These are phyloP conservation scores for Closterium sp. DNA, from an alignment of 139 green algal species.

Conservation along the genomic window DNA sequence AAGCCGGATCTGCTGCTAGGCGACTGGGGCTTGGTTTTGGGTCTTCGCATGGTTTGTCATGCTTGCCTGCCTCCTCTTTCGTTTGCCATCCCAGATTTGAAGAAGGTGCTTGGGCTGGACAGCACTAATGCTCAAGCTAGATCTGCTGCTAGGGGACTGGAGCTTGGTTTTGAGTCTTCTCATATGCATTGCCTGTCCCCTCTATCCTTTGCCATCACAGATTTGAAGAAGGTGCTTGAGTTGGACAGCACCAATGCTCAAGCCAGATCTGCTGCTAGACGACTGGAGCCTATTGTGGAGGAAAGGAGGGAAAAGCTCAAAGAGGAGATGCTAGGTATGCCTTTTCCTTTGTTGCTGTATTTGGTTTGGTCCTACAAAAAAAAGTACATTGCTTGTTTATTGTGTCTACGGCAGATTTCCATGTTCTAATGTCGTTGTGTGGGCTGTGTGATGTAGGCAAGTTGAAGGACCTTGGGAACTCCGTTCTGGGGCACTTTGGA, in stretches of 20 bases:
- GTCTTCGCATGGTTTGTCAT: no score
- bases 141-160: background rate
- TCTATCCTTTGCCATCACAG: slow-evolving; percentile 9
- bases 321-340: slow-evolving; percentile 72
- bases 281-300: slow-evolving; percentile 75
- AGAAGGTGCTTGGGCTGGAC: no score
- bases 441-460: slow-evolving; percentile 68
- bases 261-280: slow-evolving; percentile 50
- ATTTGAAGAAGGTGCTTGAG: slow-evolving; percentile 71
- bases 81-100: no score
- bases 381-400: background rate
- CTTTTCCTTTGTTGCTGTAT: background rate
- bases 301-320: slow-evolving; percentile 90
- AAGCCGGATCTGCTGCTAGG: no score
- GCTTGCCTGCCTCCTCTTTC: no score
- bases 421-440: background rate
- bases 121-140: no score
- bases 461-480: slow-evolving; percentile 96
- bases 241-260: slow-evolving; percentile 62
- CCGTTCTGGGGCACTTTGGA: slow-evolving; percentile 93
- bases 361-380: no score
- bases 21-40: no score
- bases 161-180: no score
- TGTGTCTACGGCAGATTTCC: background rate
- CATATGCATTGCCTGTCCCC: no score